phyloP scores from a whole-genome alignment of 75 land plant genomes.

The Cunninghamia lanceolata region DNA sequence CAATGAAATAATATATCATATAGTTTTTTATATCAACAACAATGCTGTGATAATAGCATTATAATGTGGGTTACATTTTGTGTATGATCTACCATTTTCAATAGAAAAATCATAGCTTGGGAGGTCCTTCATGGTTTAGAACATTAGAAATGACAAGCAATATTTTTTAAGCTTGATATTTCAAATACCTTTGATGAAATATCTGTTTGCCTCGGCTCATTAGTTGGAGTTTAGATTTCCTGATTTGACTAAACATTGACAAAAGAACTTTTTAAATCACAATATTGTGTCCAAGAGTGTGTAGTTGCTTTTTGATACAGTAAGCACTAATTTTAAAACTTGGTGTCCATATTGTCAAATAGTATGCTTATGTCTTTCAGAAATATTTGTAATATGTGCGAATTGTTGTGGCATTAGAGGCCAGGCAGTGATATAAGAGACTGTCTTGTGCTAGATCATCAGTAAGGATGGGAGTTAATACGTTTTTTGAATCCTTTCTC shows the following conservation, averaged over 20 bases:
- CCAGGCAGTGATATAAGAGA: neutral
- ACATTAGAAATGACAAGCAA: too few relatives aligned
- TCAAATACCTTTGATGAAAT: neutral
- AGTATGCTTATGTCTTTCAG: neutral
- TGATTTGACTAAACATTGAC: neutral
- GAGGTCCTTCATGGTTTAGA: too few relatives aligned
- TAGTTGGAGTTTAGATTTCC: neutral
- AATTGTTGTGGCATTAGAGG: neutral
- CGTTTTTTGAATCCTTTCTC: neutral
- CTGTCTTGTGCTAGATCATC: neutral
- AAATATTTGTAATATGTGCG: neutral
- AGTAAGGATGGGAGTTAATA: too few relatives aligned
- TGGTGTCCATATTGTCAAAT: neutral
- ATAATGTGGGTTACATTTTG: too few relatives aligned
- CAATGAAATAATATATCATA: too few relatives aligned
- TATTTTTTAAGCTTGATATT: too few relatives aligned
- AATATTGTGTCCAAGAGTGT: neutral
- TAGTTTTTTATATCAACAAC: too few relatives aligned
- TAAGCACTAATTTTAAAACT: neutral
- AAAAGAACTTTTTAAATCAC: neutral
- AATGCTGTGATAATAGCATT: too few relatives aligned
- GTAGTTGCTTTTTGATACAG: neutral
- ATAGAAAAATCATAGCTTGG: too few relatives aligned
- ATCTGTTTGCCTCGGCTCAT: neutral
- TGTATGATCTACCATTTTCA: too few relatives aligned